Evolutionary conservation across 2,329 filamentous ascomycete species (phyloP), one percentile per base, ranked within the genome.

Genomic region (Ceratocystis eucalypticola): DNA sequence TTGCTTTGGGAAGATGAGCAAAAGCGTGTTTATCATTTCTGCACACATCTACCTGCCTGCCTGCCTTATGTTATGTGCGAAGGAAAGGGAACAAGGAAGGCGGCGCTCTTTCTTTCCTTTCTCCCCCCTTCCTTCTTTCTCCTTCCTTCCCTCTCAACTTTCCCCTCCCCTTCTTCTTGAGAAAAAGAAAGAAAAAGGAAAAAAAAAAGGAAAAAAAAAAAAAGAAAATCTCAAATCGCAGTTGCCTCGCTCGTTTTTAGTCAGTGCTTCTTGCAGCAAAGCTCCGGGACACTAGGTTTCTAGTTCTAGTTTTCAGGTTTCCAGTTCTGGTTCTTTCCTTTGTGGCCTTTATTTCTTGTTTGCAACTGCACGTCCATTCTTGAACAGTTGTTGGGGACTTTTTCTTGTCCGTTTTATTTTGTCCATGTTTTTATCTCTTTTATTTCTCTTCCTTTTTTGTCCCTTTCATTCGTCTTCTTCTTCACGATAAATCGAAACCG

Each of bases 221-320:
- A 61, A 22, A 64, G 7, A 33, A 48, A 46, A 53, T 64, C 45
- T 33, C 22, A 44, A 25, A n/a, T 17, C 20, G 20, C 12, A 55
- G 30, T 57, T 57, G 63, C 63, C 48, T 59, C 37, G 33, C 63
- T 30, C 63, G 63, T 65, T 55, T 57, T 57, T 46, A 55, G 46
- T 65, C 63, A 65, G 25, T 44, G 25, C 45, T 45, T 62, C 61
- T 37, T 45, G 25, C 37, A 62, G 45, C 45, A 44, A 62, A 10
- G 37, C 41, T 62, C 22, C 33, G 61, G 17, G 3, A 53, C 30
- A 33, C 22, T 22, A 22, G 22, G 22, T 22, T 22, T 22, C 22
- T 22, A 22, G 22, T 22, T 22, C 22, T 22, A 22, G 22, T 22
- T 22, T 22, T 22, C 22, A 22, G 22, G 22, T 22, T 22, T 62